These are phyloP conservation scores for Oryza rufipogon DNA, from an alignment of 176 grass and related monocot species.

Conservation along the genomic window DNA sequence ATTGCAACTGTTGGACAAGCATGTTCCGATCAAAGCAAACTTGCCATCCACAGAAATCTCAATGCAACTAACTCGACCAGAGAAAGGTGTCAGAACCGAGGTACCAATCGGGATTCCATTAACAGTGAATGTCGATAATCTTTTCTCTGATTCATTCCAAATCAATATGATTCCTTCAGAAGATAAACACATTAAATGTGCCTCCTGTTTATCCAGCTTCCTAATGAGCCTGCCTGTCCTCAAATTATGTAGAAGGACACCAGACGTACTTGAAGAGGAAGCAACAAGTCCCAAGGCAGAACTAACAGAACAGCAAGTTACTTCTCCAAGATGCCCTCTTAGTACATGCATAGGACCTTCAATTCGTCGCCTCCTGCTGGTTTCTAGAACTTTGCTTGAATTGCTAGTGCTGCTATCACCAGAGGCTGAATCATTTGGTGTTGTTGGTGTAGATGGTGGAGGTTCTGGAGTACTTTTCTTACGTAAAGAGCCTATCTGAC, in stretches of 20 bases:
- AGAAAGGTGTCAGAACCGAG: constrained; percentile 63
- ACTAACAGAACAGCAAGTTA: constrained; percentile 88
- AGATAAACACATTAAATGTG: constrained; percentile 74
- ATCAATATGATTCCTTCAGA: constrained; percentile 83
- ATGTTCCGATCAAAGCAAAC: constrained; percentile 73
- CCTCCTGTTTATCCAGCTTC: constrained; percentile 64
- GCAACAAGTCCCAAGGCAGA: constrained; percentile 80
- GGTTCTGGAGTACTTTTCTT: constrained; percentile 74
- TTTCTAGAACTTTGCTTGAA: constrained; percentile 53
- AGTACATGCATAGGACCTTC: constrained; percentile 95
- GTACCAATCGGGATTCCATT: constrained; percentile 73
- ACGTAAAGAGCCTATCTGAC: constrained; percentile 57
- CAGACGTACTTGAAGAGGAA: constrained; percentile 70
- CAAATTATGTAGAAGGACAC: constrained; percentile 89
- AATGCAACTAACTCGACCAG: constrained; percentile 77
- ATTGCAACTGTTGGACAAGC: constrained; percentile 46
- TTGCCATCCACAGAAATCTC: constrained; percentile 86
- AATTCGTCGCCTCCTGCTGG: constrained; percentile 65
- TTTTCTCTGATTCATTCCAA: constrained; percentile 82
- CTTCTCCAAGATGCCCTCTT: constrained; percentile 92
- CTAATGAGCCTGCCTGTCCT: constrained; percentile 83
- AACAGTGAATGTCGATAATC: constrained; percentile 82
- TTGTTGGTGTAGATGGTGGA: constrained; percentile 61
- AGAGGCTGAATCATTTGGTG: constrained; percentile 54
- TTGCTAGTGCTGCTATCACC: constrained; percentile 46